A percentile compares a stretch with the other conserved stretches of the same genome.
These are phyloP conservation scores for Sphaerobolus stellatus DNA, from an alignment of 1,284 basidiomycete species.

Conservation along the genomic window DNA sequence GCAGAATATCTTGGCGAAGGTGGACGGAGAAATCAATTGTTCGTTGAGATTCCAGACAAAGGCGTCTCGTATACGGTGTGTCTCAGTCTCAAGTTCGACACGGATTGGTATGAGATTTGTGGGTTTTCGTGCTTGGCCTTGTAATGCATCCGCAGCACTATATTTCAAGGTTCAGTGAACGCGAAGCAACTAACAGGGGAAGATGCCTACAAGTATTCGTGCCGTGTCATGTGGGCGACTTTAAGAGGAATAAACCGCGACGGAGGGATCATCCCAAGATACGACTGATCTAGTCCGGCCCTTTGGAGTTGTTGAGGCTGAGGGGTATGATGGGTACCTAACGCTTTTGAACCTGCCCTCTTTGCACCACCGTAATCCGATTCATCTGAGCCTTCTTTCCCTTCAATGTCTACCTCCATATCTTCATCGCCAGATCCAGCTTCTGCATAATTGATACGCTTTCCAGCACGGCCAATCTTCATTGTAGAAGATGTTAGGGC, in stretches of 20 bases:
- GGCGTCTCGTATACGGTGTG: slow-evolving; percentile 88
- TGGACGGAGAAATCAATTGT: slow-evolving; percentile 74
- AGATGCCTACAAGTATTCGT: slow-evolving; percentile 65
- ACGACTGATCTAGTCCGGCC: slow-evolving; percentile 78
- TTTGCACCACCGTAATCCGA: slow-evolving; percentile 61
- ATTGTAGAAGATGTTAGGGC: too few species aligned
- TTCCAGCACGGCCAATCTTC: slow-evolving; percentile 54
- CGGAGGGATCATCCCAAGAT: slow-evolving; percentile 85
- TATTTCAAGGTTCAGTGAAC: slow-evolving; percentile 4
- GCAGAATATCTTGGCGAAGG: slow-evolving; percentile 86
- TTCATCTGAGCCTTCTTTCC: slow-evolving; percentile 65
- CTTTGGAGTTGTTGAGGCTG: slow-evolving; percentile 37
- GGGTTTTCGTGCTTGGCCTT: slow-evolving; percentile 60
- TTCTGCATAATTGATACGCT: slow-evolving; percentile 85
- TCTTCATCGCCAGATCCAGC: slow-evolving; percentile 76
- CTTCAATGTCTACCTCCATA: slow-evolving; percentile 63
- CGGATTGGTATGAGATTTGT: slow-evolving; percentile 86
- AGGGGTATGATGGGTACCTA: slow-evolving; percentile 9
- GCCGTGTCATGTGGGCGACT: slow-evolving; percentile 56
- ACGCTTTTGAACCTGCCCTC: slow-evolving; percentile 6
- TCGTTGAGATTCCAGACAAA: slow-evolving; percentile 97
- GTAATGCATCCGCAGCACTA: slow-evolving; percentile 67
- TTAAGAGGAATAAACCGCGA: slow-evolving; percentile 71
- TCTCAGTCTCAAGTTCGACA: slow-evolving; percentile 92
- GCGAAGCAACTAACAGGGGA: neutral